Evolutionary conservation across 345 rosid genomes (phyloP).

Genomic region (Citrus australasica): DNA sequence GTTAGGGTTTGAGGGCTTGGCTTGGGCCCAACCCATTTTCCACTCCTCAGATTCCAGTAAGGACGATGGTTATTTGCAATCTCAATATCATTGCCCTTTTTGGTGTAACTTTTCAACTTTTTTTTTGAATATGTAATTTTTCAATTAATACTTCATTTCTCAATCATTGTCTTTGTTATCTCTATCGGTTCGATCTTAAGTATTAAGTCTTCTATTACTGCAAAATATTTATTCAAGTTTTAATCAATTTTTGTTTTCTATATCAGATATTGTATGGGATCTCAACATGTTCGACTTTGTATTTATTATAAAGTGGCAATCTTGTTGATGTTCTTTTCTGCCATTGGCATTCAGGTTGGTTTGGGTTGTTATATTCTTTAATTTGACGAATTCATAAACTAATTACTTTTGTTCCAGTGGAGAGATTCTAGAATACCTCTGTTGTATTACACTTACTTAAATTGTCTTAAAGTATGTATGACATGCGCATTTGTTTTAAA

Average conservation of each 20-base stretch:
- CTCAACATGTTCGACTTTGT: not conserved
- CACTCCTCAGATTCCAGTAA: too few relatives aligned
- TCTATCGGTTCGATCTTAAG: not conserved
- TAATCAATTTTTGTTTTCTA: not conserved
- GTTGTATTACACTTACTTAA: not conserved
- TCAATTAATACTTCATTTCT: not conserved
- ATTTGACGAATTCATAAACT: not conserved
- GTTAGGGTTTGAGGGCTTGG: too few relatives aligned
- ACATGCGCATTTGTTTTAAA: too few relatives aligned
- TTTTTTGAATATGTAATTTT: too few relatives aligned
- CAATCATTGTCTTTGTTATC: not conserved
- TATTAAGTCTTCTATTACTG: not conserved
- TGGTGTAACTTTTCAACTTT: too few relatives aligned
- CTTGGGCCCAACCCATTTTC: too few relatives aligned
- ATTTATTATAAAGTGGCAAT: slow-evolving; percentile 12
- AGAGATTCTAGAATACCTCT: not conserved
- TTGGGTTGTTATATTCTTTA: slow-evolving; percentile 9
- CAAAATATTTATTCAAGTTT: not conserved
- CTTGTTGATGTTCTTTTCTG: slow-evolving; percentile 19
- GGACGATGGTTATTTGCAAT: too few relatives aligned
- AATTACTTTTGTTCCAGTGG: too few relatives aligned
- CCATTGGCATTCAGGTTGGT: slow-evolving; percentile 7
- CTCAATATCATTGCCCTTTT: too few relatives aligned
- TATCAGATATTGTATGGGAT: slow-evolving; percentile 28
- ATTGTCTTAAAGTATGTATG: not conserved